phyloP scores from a whole-genome alignment of 83 land plant genomes.

The Thuja plicata region DNA sequence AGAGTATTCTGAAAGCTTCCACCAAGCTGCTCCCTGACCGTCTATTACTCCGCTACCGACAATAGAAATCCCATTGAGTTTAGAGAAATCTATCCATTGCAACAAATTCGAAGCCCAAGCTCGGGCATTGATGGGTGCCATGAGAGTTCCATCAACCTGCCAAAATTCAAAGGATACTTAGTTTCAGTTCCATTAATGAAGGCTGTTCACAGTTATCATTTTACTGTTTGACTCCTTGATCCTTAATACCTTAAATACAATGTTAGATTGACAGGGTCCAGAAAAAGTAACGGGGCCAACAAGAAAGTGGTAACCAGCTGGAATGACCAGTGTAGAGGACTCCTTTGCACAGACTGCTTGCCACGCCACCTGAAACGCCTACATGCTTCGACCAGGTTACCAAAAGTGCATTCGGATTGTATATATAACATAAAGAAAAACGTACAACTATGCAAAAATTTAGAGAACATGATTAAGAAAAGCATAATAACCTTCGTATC shows the following conservation, averaged over 20 bases:
- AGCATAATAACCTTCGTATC: too few species aligned
- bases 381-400: too few species aligned
- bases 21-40: constrained; percentile 30
- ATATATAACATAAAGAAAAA: too few species aligned
- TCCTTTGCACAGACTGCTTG: too few species aligned
- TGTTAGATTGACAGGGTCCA: too few species aligned
- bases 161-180: background rate
- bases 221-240: constrained; percentile 62
- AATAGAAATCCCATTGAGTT: constrained; percentile 14
- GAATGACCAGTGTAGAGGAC: too few species aligned
- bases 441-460: too few species aligned
- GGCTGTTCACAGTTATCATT: constrained; percentile 26
- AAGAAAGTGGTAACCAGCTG: too few species aligned
- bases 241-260: constrained; percentile 79
- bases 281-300: too few species aligned
- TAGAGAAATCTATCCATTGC: constrained; percentile 32
- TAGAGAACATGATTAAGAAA: too few species aligned
- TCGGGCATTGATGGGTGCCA: constrained; percentile 12
- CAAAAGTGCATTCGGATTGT: too few species aligned
- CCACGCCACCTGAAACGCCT: too few species aligned
- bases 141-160: constrained; percentile 31
- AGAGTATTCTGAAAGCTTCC: background rate
- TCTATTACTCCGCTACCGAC: constrained; percentile 22
- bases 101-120: constrained; percentile 24
- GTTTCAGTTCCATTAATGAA: background rate